These are phyloP conservation scores for Camelina laxa DNA, from an alignment of 345 rosid genomes.

Conservation along the genomic window DNA sequence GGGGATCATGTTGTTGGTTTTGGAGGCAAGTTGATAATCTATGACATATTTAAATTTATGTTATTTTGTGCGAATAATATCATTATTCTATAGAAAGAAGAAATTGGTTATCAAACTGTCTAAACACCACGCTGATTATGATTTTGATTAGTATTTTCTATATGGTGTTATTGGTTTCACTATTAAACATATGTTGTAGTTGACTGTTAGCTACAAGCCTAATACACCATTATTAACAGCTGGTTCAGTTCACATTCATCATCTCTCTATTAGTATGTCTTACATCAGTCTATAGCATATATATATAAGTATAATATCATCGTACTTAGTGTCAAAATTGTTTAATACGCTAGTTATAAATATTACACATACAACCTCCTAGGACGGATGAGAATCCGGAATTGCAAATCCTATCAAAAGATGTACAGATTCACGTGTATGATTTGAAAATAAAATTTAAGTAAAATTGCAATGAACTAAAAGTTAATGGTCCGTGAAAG, in stretches of 20 bases:
- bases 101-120: conserved; percentile 16
- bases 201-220: conserved; percentile 3
- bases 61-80: conserved; percentile 14
- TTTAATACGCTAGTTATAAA: background rate
- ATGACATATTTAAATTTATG: conserved; percentile 24
- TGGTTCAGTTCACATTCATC: background rate
- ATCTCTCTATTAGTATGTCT: background rate
- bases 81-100: background rate
- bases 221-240: background rate
- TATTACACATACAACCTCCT: conserved; percentile 30
- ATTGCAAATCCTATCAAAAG: conserved; percentile 37
- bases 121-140: conserved; percentile 17
- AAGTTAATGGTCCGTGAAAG: conserved; percentile 28
- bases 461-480: background rate
- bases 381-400: conserved; percentile 49
- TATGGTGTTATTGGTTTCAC: background rate
- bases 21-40: conserved; percentile 39
- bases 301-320: background rate
- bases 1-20: conserved; percentile 37
- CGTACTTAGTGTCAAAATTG: background rate
- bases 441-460: background rate
- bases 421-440: conserved; percentile 32
- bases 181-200: background rate
- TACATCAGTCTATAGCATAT: background rate
- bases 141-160: background rate